Conservation (phyloP, 495 filamentous ascomycete species). For the Delitschia confertaspora region DNA sequence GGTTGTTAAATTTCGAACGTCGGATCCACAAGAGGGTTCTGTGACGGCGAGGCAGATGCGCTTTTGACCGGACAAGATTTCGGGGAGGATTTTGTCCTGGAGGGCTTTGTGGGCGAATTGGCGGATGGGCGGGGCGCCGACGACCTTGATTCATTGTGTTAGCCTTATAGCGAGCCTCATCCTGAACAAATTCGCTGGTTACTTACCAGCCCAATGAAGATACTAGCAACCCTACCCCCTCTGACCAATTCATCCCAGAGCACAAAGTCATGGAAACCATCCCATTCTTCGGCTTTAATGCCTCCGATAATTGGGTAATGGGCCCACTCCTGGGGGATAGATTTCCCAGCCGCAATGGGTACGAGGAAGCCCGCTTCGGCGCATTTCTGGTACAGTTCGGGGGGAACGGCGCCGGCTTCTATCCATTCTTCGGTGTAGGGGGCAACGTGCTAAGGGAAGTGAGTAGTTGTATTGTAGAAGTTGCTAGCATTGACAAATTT, state of each 20-base stretch:
- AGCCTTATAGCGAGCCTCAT: not conserved
- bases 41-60: slow-evolving; percentile 29
- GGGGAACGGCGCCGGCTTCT: slow-evolving; percentile 16
- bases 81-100: slow-evolving; percentile 24
- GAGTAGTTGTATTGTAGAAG: no score
- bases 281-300: slow-evolving; percentile 27
- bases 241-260: slow-evolving; percentile 25
- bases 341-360: slow-evolving; percentile 20
- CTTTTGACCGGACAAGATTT: slow-evolving; percentile 27
- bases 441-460: slow-evolving; percentile 12
- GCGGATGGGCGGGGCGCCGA: slow-evolving; percentile 18
- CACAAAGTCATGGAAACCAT: slow-evolving; percentile 29
- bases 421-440: slow-evolving; percentile 24
- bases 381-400: slow-evolving; percentile 18
- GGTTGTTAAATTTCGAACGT: slow-evolving; percentile 25
- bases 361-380: slow-evolving; percentile 23
- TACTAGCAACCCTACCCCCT: slow-evolving; percentile 12
- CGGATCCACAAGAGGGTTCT: slow-evolving; percentile 23
- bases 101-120: slow-evolving; percentile 13
- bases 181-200: not conserved
- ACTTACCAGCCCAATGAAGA: slow-evolving; percentile 19
- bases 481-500: no score
- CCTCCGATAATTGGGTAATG: slow-evolving; percentile 20
- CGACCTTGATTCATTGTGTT: not conserved
- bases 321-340: slow-evolving; percentile 19